Percentiles rank a stretch among this genome's conserved stretches.
Evolutionary conservation across 176 grass and related monocot genomes (phyloP).

Genomic region (Oryza australiensis): DNA sequence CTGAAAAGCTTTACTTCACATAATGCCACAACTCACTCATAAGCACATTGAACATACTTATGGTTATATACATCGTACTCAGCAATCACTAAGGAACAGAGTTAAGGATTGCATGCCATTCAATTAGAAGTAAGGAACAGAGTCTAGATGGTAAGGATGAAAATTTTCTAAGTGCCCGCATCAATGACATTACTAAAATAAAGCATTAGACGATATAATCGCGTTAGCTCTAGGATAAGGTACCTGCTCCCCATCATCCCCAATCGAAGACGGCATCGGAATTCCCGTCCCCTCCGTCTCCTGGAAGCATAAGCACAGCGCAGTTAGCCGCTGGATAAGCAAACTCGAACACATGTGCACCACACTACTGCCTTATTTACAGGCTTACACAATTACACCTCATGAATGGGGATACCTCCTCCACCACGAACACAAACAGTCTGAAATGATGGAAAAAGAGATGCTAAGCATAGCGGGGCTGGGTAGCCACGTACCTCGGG

Average conservation of each 20-base stretch:
- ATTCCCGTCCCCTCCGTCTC: conserved; percentile 38
- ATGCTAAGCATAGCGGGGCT: background rate
- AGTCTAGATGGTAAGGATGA: background rate
- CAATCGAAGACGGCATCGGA: conserved; percentile 49
- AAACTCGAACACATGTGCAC: background rate
- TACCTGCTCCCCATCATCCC: conserved; percentile 61
- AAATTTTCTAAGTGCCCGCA: background rate
- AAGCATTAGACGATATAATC: conserved; percentile 6
- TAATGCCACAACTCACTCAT: background rate
- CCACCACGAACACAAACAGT: background rate
- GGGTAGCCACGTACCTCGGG: conserved; percentile 35
- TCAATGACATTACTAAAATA: background rate
- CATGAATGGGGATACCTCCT: background rate
- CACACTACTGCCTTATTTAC: background rate
- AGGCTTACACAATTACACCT: background rate
- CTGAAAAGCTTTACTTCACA: background rate
- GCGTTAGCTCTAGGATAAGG: conserved; percentile 9
- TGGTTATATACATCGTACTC: background rate
- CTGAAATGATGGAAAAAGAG: background rate
- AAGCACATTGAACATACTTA: background rate
- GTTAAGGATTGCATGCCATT: no score
- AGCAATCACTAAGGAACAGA: background rate
- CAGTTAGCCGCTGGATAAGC: background rate
- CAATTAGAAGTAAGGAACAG: background rate
- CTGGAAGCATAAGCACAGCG: conserved; percentile 27